Evolutionary conservation across 345 rosid species (phyloP).

Genomic region (Euclidium syriacum): DNA sequence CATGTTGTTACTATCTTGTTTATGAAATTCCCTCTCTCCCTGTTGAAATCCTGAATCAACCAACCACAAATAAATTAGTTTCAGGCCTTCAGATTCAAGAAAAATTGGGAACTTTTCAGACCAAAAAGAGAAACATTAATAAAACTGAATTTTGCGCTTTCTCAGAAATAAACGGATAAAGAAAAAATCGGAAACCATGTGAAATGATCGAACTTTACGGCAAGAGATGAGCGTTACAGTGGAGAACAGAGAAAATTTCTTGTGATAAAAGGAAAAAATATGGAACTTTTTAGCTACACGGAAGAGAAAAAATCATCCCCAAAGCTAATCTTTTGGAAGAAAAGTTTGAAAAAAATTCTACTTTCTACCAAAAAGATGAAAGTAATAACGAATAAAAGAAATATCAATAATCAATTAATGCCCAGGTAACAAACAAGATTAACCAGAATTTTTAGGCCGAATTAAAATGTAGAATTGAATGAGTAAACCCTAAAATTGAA

Average conservation of each 20-base stretch:
- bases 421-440: neutral
- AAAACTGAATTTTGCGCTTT: too few relatives aligned
- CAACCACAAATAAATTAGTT: conserved; percentile 7
- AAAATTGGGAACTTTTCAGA: neutral
- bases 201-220: conserved; percentile 10
- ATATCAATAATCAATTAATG: neutral
- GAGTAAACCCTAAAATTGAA: neutral
- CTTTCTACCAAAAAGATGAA: conserved; percentile 20
- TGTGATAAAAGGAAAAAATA: conserved; percentile 4
- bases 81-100: conserved; percentile 11
- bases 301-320: neutral
- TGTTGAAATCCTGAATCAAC: conserved; percentile 41
- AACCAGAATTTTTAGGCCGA: neutral
- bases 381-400: neutral
- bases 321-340: conserved; percentile 14
- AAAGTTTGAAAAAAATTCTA: neutral
- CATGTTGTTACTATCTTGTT: conserved; percentile 37
- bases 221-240: conserved; percentile 4
- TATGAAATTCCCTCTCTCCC: conserved; percentile 34
- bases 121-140: neutral
- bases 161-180: too few relatives aligned
- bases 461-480: neutral
- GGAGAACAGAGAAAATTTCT: neutral
- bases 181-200: neutral
- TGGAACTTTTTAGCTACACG: neutral